Evolutionary conservation across 202 grass and related monocot genomes (phyloP), one percentile per base, ranked within the genome.

Genomic region (Miscanthus sacchariflorus): DNA sequence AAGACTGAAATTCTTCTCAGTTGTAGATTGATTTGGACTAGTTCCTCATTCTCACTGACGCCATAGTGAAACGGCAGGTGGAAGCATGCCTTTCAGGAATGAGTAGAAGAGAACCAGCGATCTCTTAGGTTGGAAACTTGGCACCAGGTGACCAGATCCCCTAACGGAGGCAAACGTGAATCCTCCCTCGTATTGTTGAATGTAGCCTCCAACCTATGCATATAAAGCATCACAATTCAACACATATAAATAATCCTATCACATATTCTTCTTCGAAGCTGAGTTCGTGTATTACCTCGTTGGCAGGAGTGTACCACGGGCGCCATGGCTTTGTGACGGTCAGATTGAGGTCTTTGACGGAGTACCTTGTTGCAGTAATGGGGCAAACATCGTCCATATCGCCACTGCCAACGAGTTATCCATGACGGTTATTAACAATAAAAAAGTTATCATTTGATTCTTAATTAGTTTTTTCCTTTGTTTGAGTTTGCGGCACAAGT

Each of bases 341-440:
- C 19, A 96, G 74, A 77, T 82, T 72, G 14, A 94, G 83, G 40
- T 85, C 76, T 46, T 89, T 87, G 68, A 96, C 18, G 2, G 90
- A 89, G 84, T 90, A 92, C 79, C 84, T 90, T 2, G 90, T 96
- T 0, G 86, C 90, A 1, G 90, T 93, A 45, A 96, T 56, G 0
- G 94, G 83, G 66, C 91, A 91, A 2, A 85, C n/a, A 1, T 83
- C 87, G 15, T 93, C 94, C 80, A 90, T 86, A 23, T 96, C 94
- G 23, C 92, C 94, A 23, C 91, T 93, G 45, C 2, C 28, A 80
- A 66, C 0, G 4, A 82, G 45, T 58, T 52, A 43, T 13, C 1
- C 36, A 73, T 10, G 7, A n/a, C 3, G 12, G 15, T 50, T 14
- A 56, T 19, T 52, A 2, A 5, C 5, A 7, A 19, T 7, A 56